Base-by-base conservation (phyloP, 805 yeast genomes). In the Lipomyces orientalis region DNA sequence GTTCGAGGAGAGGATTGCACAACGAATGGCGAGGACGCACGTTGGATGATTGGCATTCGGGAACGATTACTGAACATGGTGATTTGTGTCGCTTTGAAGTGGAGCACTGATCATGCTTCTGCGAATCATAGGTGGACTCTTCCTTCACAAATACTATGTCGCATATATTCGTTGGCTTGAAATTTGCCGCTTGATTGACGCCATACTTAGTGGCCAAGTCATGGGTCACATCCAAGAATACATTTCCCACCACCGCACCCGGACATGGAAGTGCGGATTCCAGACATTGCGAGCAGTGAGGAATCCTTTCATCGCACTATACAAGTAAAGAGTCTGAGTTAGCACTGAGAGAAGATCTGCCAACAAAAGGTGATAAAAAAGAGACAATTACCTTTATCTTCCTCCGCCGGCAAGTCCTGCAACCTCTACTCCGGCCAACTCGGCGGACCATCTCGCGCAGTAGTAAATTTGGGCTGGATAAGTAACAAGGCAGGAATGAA, bases 201-300 rank as follows among this genome's bases (percentile, higher is more conserved):
- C 31, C 55, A 31, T 19, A 22, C 31, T 31, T 16, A 19, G 55
- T 16, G 31, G 55, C 55, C 55, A 51, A 51, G 55, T 51, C 55
- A 19, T 19, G 12, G 55, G 55, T 51, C 55, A 51, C 31, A 51
- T 51, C 31, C 55, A 51, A 22, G 55, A 51, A 51, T 8, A 51
- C 55, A 51, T 51, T 51, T 3, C 55, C 55, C 55, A 51, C 55
- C 55, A 51, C 33, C 55, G 55, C 55, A 51, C 55, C 55, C 55
- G 55, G 55, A 51, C 55, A 51, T 51, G 55, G 31, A 51, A 51
- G 55, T 19, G 31, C 31, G 55, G 55, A 51, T 51, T 19, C 55
- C 33, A 51, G 14, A 22, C 55, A 51, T 51, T 51, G 55, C 33
- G 55, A 51, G 33, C 55, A 51, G 55, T 51, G 29, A 19, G 55